Evolutionary conservation across 1,284 basidiomycete species (phyloP), one percentile per base, ranked within the genome.

Genomic region (Ganoderma resinaceum): DNA sequence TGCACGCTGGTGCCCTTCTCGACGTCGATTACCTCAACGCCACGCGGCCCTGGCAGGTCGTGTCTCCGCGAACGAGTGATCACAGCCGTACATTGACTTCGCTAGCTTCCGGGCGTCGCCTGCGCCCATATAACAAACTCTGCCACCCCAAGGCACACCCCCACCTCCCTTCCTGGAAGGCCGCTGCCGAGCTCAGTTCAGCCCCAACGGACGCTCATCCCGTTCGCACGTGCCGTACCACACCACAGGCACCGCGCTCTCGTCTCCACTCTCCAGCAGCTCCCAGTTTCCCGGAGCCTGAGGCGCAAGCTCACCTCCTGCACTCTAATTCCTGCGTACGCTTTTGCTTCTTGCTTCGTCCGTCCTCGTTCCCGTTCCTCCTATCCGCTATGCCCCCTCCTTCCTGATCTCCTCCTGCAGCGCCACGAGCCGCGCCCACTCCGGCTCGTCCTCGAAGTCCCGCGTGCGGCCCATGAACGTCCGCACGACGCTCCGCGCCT

Each of bases 401-500:
- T 73, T 76, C 62, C 73, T 76, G 42, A 92, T 78, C 61, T 91
- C 91, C 38, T 89, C 87, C 75, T 84, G 81, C 75, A 92, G 76
- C 66, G 80, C 88, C 73, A 85, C 84, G 74, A 99, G 83, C 72
- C 84, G 83, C 53, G 84, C 81, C 91, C 94, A 98, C 81, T 95
- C 95, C 1, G 89, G 86, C 80, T 97, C 94, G 67, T 95, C 95
- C 77, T 93, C 94, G 76, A 96, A 98, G 66, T 92, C 92, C 78
- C 83, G 89, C 71, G 91, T 90, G 63, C 91, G 84, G 3, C 93
- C 95, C 81, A 96, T 88, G 79, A 98, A 99, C 53, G 91, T 93
- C 77, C 97, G 85, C 65, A 99, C 88, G 67, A 99, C 84, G 70
- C 95, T 97, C 67, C 93, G 86, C 49, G 92, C 95, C 81, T 97